phyloP scores from a whole-genome alignment of 805 yeast genomes.

The Yamadazyma akitaensis region DNA sequence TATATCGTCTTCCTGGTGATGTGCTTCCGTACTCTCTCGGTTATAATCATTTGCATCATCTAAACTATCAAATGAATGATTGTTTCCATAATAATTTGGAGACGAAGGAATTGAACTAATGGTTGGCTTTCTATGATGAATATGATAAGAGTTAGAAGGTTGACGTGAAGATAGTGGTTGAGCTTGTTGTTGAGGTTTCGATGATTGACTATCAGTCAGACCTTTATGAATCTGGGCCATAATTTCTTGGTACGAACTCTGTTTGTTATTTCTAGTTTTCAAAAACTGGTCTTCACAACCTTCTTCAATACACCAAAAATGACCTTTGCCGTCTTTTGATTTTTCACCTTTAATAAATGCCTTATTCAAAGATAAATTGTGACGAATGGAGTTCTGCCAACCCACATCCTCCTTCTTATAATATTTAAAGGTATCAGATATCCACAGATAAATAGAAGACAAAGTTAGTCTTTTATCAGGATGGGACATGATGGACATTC shows the following conservation, averaged over 20 bases:
- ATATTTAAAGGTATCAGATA: slow-evolving; percentile 76
- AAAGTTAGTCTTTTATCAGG: slow-evolving; percentile 44
- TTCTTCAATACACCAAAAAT: slow-evolving; percentile 87
- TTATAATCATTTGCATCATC: slow-evolving; percentile 17
- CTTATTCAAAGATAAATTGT: slow-evolving; percentile 87
- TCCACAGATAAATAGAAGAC: slow-evolving; percentile 87
- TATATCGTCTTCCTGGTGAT: background rate
- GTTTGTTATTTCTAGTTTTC: slow-evolving; percentile 54
- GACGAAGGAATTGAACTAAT: slow-evolving; percentile 31
- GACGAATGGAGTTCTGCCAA: slow-evolving; percentile 97
- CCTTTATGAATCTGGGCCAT: slow-evolving; percentile 34
- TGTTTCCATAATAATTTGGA: slow-evolving; percentile 20
- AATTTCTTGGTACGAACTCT: slow-evolving; percentile 40
- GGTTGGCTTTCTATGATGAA: slow-evolving; percentile 9
- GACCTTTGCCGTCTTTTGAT: slow-evolving; percentile 87
- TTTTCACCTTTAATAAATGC: slow-evolving; percentile 89
- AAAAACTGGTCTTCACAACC: slow-evolving; percentile 81
- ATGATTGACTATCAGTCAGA: background rate
- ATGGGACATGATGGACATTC: slow-evolving; percentile 87
- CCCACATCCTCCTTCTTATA: slow-evolving; percentile 85
- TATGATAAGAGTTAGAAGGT: slow-evolving; percentile 1
- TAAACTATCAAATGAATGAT: background rate
- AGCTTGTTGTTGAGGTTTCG: background rate
- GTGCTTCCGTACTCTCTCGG: slow-evolving; percentile 1
- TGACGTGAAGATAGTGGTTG: background rate